A percentile compares a stretch with the other conserved stretches of the same genome.
These are phyloP conservation scores for Penicillium sp. DNA, from an alignment of 2,329 filamentous ascomycete genomes.

Conservation along the genomic window DNA sequence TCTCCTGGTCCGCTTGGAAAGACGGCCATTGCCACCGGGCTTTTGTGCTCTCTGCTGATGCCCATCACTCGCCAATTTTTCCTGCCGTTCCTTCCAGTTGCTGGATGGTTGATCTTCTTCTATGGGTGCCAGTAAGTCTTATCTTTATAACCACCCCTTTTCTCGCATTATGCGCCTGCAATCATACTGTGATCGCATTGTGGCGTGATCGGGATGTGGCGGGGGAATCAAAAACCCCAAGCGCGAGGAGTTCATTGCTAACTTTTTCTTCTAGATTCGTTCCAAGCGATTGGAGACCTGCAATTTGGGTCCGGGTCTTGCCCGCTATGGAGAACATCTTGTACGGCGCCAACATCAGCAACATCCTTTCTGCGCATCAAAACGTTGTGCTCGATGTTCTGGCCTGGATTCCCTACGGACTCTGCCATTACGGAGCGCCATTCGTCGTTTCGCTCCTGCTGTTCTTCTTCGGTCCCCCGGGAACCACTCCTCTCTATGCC, in stretches of 20 bases:
- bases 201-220: conserved; percentile 2
- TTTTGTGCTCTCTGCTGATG: conserved; percentile 72
- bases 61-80: conserved; percentile 90
- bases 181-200: not conserved
- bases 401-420: conserved; percentile 90
- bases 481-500: conserved; percentile 80
- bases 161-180: not conserved
- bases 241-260: conserved; percentile 14
- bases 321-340: conserved; percentile 94
- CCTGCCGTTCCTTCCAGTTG: conserved; percentile 80
- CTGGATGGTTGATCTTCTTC: conserved; percentile 86
- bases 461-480: conserved; percentile 86
- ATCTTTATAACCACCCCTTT: not conserved
- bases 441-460: conserved; percentile 75
- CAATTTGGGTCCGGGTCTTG: conserved; percentile 93
- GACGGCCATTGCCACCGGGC: conserved; percentile 66
- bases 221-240: conserved; percentile 2
- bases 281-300: conserved; percentile 80
- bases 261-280: conserved; percentile 68
- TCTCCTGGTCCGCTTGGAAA: conserved; percentile 76
- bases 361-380: conserved; percentile 89
- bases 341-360: conserved; percentile 93
- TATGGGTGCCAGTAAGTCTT: conserved; percentile 82
- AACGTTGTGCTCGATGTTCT: conserved; percentile 80
- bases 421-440: conserved; percentile 86